Conservation (phyloP, 2,329 filamentous ascomycete species). For the Trichophyton rubrum region DNA sequence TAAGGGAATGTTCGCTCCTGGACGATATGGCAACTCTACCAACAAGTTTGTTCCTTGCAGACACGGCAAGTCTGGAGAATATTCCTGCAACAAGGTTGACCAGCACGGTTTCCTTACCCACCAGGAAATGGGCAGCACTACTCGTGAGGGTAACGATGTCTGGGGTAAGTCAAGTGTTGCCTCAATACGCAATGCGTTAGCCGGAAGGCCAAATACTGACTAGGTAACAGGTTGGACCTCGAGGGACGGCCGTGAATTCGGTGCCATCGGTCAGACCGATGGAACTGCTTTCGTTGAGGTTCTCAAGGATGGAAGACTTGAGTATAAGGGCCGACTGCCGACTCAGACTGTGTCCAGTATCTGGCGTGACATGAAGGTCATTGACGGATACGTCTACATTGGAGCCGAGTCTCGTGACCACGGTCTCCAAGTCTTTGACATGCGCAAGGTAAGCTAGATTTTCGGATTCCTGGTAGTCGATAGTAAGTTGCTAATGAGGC, state of each 20-base stretch:
- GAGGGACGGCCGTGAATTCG: conserved; percentile 38
- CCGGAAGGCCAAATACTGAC: neutral
- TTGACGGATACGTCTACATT: conserved; percentile 18
- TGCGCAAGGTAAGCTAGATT: conserved; percentile 33
- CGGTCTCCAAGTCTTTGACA: conserved; percentile 51
- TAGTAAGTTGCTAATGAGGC: conserved; percentile 17
- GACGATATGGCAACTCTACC: conserved; percentile 6
- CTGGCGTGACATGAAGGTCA: conserved; percentile 29
- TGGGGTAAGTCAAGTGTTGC: conserved; percentile 18
- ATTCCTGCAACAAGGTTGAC: conserved; percentile 30
- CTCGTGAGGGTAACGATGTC: conserved; percentile 28
- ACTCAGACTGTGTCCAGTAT: conserved; percentile 27
- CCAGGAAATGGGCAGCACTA: conserved; percentile 26
- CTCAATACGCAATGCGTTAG: neutral
- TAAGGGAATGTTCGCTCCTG: conserved; percentile 9
- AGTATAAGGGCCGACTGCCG: conserved; percentile 37
- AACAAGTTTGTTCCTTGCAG: conserved; percentile 15
- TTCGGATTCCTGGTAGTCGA: neutral
- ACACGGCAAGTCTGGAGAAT: conserved; percentile 25
- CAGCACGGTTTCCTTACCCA: conserved; percentile 30
- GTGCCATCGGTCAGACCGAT: conserved; percentile 38
- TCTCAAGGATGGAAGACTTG: conserved; percentile 32
- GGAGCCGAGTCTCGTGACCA: conserved; percentile 39
- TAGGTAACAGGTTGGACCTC: conserved; percentile 34
- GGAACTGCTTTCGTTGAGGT: conserved; percentile 42